Evolutionary conservation across 2,329 filamentous ascomycete genomes (phyloP), one percentile per base, ranked within the genome.

Genomic region (Hymenotorrendiella dingleyae): DNA sequence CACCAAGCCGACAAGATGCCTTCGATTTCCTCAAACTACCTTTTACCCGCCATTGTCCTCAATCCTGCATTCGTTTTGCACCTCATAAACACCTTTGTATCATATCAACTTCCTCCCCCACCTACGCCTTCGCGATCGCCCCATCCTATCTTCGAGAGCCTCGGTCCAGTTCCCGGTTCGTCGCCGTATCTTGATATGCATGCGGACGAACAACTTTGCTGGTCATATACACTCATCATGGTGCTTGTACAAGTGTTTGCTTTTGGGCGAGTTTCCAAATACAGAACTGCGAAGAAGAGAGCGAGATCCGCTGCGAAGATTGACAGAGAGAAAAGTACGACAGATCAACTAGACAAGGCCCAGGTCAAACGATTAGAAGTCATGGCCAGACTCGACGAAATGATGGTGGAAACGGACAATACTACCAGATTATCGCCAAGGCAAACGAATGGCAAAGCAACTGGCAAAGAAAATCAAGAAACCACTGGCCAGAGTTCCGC

Each of bases 1-100:
- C n/a, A n/a, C 11, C 35, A 42, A 14, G 12, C 35, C 17, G 16
- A 32, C 45, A 58, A 40, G 22, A 60, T 60, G 56, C 49, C 53
- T 23, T 49, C 51, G 28, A 43, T 61, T 16, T 52, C 50, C 17
- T 41, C 53, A 5, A 50, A 36, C 39, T 63, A 65, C 47, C 47
- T 64, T 23, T 40, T 64, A 20, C 62, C 62, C 17, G 62, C 61
- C 23, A 58, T 67, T 45, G 47, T 67, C 21, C 60, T 65, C 46
- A 67, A 67, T 43, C 64, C 64, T 4, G 55, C 64, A 28, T 54
- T 67, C 42, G 49, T 67, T 40, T 58, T 67, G 22, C 63, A 66
- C 41, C 52, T 62, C 35, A 55, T 66, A 36, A 67, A 67, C 38
- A 64, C 63, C 28, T 55, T 65, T 36, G 47, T 64, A 21, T 65